Evolutionary conservation across 2,329 filamentous ascomycete species (phyloP).

Genomic region (Phaeosphaeria sp.): DNA sequence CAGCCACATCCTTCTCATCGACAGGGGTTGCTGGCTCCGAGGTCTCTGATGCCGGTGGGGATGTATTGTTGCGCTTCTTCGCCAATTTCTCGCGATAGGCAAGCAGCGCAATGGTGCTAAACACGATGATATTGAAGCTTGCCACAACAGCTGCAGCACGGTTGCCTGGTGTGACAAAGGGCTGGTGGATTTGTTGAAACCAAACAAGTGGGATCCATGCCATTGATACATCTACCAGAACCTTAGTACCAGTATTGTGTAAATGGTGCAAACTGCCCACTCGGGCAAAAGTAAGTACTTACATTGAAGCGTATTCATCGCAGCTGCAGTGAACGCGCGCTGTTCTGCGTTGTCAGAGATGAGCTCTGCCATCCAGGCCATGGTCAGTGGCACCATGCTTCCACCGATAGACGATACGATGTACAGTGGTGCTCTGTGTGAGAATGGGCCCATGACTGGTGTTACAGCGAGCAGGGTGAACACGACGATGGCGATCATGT

Average conservation of each 20-base stretch:
- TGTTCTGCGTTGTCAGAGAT: constrained; percentile 17
- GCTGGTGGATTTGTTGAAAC: constrained; percentile 20
- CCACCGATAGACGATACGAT: constrained; percentile 20
- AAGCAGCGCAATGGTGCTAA: constrained; percentile 12
- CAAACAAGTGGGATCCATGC: constrained; percentile 21
- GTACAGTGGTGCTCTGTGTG: constrained; percentile 20
- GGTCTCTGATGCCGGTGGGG: background rate
- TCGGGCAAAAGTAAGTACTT: background rate
- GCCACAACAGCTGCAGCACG: constrained; percentile 16
- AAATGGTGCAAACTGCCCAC: background rate
- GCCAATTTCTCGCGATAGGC: background rate
- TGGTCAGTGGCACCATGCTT: constrained; percentile 18
- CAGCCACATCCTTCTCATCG: background rate
- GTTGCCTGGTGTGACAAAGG: constrained; percentile 18
- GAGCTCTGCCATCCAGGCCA: constrained; percentile 21
- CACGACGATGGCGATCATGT: constrained; percentile 23
- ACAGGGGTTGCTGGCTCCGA: background rate
- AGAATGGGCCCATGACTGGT: constrained; percentile 21
- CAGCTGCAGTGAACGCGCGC: constrained; percentile 13
- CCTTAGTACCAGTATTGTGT: background rate
- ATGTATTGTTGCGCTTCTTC: background rate
- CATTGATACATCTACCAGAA: constrained; percentile 11
- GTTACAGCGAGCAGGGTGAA: constrained; percentile 25
- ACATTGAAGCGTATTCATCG: constrained; percentile 18
- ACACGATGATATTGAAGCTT: constrained; percentile 17